phyloP scores from a whole-genome alignment of 2,329 filamentous ascomycete genomes.

The Fusarium sp. region DNA sequence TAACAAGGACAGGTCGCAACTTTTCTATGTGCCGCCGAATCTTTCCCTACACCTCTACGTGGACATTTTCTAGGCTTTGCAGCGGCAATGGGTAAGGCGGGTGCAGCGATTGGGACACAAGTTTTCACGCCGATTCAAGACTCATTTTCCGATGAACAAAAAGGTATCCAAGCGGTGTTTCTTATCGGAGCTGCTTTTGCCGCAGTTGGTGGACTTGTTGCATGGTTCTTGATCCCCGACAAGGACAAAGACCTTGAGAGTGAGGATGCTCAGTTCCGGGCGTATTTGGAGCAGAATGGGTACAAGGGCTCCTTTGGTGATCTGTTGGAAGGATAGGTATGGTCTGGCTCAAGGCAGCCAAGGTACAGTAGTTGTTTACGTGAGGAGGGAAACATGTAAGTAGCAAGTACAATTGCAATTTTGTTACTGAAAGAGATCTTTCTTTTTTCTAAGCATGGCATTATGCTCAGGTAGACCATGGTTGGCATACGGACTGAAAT shows the following conservation, averaged over 20 bases:
- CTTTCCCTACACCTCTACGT: neutral
- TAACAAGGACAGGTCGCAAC: neutral
- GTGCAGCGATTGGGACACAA: neutral
- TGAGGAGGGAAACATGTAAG: too few relatives aligned
- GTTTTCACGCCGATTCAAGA: neutral
- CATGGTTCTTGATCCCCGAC: slow-evolving; percentile 3
- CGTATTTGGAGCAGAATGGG: neutral
- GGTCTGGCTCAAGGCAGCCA: too few relatives aligned
- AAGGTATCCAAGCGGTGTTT: neutral
- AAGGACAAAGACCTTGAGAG: slow-evolving; percentile 8
- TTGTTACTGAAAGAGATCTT: too few relatives aligned
- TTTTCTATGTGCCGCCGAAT: neutral
- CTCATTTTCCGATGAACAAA: neutral
- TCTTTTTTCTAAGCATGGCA: too few relatives aligned
- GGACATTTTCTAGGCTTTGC: neutral
- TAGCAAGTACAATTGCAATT: too few relatives aligned
- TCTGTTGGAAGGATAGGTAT: neutral
- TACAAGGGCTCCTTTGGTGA: slow-evolving; percentile 4
- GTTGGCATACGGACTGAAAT: too few relatives aligned
- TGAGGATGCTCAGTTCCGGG: neutral
- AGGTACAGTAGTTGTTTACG: too few relatives aligned
- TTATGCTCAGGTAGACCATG: too few relatives aligned
- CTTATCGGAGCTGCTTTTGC: slow-evolving; percentile 1
- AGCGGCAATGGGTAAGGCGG: neutral
- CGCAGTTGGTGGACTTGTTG: neutral